Conservation (phyloP, 2,329 filamentous ascomycete species). For the Colletotrichum graminicola region DNA sequence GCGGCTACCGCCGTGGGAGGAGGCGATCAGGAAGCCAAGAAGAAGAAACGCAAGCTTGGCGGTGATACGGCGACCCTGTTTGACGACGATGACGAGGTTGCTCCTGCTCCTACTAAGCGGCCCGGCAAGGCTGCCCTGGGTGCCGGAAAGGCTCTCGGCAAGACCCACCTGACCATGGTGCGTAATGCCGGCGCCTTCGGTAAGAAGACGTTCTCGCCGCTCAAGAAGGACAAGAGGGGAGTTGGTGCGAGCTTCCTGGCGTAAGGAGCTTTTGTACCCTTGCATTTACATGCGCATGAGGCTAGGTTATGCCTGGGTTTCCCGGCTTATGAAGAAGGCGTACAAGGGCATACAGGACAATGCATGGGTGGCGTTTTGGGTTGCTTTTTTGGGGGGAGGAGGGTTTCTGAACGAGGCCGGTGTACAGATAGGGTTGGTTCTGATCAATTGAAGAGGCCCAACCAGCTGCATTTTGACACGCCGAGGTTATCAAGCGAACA, state of each 20-base stretch:
- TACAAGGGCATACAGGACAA: slow-evolving; percentile 4
- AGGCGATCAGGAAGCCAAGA: slow-evolving; percentile 60
- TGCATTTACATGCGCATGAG: neutral
- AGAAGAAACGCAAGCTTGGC: slow-evolving; percentile 81
- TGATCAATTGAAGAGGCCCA: slow-evolving; percentile 21
- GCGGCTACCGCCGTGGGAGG: slow-evolving; percentile 47
- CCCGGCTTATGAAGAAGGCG: neutral
- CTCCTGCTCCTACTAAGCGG: slow-evolving; percentile 45
- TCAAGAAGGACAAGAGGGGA: slow-evolving; percentile 77
- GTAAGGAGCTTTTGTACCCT: slow-evolving; percentile 45
- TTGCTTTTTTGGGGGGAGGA: neutral
- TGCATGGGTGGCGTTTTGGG: slow-evolving; percentile 37
- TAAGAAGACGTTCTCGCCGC: slow-evolving; percentile 73
- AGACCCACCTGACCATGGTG: slow-evolving; percentile 55
- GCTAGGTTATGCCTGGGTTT: slow-evolving; percentile 1
- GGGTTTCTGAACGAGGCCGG: neutral
- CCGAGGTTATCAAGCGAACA: neutral
- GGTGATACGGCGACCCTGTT: slow-evolving; percentile 75
- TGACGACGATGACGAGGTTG: slow-evolving; percentile 69
- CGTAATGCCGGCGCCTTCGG: slow-evolving; percentile 60
- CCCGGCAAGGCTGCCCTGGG: slow-evolving; percentile 51
- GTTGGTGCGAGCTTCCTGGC: slow-evolving; percentile 71
- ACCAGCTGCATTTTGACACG: neutral
- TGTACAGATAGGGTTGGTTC: slow-evolving; percentile 17
- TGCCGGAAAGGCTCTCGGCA: slow-evolving; percentile 43